Percentiles rank a stretch among this genome's conserved stretches.
These are phyloP conservation scores for Rhizophagus clarus DNA, from an alignment of 192 early-diverging fungal genomes.

Conservation along the genomic window DNA sequence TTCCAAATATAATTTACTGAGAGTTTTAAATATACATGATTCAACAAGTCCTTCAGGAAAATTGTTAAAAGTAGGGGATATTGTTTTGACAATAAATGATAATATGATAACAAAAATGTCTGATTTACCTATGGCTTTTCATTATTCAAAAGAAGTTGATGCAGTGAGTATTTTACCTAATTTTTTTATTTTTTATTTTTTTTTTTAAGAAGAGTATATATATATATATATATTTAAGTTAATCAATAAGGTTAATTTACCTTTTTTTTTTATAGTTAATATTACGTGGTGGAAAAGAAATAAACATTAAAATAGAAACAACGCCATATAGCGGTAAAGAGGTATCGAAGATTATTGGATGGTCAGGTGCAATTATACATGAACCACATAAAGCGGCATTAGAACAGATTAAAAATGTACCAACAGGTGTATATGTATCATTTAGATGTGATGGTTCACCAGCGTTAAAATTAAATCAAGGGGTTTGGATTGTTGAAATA, in stretches of 20 bases:
- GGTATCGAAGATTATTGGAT: slow-evolving; percentile 70
- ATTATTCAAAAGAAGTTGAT: slow-evolving; percentile 46
- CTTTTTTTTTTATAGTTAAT: slow-evolving; percentile 46
- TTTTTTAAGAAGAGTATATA: no score
- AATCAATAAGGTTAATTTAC: not conserved
- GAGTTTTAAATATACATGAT: slow-evolving; percentile 61
- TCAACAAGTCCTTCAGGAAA: slow-evolving; percentile 52
- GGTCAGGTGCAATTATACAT: slow-evolving; percentile 87
- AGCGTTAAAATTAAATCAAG: slow-evolving; percentile 55
- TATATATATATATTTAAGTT: no score
- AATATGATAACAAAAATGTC: slow-evolving; percentile 60
- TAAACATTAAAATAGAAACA: slow-evolving; percentile 67
- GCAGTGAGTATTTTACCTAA: slow-evolving; percentile 45
- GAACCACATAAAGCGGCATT: slow-evolving; percentile 70
- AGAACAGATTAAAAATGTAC: slow-evolving; percentile 65
- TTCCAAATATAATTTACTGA: slow-evolving; percentile 55
- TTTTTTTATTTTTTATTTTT: no score
- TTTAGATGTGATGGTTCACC: slow-evolving; percentile 64
- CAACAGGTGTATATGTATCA: slow-evolving; percentile 66
- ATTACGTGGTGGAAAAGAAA: slow-evolving; percentile 72
- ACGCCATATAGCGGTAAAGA: slow-evolving; percentile 54
- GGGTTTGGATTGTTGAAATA: slow-evolving; percentile 78
- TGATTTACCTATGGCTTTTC: slow-evolving; percentile 56
- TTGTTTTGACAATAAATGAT: slow-evolving; percentile 70
- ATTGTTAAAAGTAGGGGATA: slow-evolving; percentile 65